These are phyloP conservation scores for Ascochyta viciae-villosae DNA, from an alignment of 2,329 filamentous ascomycete species.

Conservation along the genomic window DNA sequence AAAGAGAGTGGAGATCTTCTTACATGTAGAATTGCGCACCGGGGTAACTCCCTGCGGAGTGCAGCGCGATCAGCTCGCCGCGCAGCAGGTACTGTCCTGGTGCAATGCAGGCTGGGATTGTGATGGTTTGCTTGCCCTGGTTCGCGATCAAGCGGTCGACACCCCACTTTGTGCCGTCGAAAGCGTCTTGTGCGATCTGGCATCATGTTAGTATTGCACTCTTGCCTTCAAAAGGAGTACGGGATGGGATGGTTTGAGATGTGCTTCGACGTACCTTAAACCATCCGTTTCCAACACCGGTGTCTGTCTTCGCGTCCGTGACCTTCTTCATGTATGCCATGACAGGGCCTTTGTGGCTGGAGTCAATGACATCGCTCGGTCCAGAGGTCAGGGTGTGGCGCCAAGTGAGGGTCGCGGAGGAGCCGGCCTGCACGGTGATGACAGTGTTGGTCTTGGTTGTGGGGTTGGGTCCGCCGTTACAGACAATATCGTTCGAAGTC, in stretches of 20 bases:
- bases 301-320: conserved; percentile 51
- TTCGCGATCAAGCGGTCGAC: conserved; percentile 48
- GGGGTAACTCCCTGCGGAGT: conserved; percentile 40
- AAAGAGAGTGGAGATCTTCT: too few relatives aligned
- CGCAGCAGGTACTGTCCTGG: conserved; percentile 53
- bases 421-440: conserved; percentile 54
- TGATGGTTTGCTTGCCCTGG: conserved; percentile 53
- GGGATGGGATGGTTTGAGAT: background rate
- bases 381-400: conserved; percentile 61
- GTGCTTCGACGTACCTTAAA: conserved; percentile 22
- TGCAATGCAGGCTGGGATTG: conserved; percentile 46
- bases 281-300: conserved; percentile 35
- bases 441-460: conserved; percentile 39
- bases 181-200: conserved; percentile 50
- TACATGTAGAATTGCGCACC: conserved; percentile 54
- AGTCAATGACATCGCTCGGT: conserved; percentile 62
- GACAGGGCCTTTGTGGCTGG: conserved; percentile 63
- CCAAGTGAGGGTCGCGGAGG: conserved; percentile 63
- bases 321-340: conserved; percentile 67
- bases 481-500: conserved; percentile 61
- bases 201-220: conserved; percentile 26
- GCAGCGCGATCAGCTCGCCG: conserved; percentile 55
- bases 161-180: conserved; percentile 46
- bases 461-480: conserved; percentile 65
- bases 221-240: background rate